These are phyloP conservation scores for Gossypium australe DNA, from an alignment of 345 rosid species.

Conservation along the genomic window DNA sequence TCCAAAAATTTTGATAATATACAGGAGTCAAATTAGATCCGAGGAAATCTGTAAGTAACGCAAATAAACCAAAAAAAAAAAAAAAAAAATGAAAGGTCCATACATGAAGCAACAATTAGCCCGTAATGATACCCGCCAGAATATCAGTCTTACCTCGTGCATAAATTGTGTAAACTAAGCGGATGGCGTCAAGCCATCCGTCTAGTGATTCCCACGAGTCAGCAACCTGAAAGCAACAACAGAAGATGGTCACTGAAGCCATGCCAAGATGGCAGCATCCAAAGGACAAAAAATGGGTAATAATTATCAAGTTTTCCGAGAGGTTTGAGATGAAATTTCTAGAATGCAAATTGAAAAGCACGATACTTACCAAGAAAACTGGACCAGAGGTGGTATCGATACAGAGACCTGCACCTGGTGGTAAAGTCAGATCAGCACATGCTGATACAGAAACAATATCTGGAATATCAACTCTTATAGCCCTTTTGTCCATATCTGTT, in stretches of 20 bases:
- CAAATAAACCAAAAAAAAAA: background rate
- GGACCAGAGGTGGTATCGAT: slow-evolving; percentile 72
- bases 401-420: slow-evolving; percentile 96
- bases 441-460: slow-evolving; percentile 82
- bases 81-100: background rate
- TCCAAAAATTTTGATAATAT: slow-evolving; percentile 20
- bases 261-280: background rate
- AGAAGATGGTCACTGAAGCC: background rate
- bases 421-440: slow-evolving; percentile 91
- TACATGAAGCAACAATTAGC: slow-evolving; percentile 26
- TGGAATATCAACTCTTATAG: slow-evolving; percentile 58
- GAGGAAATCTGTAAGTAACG: slow-evolving; percentile 10
- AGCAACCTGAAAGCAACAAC: slow-evolving; percentile 57
- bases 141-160: slow-evolving; percentile 90
- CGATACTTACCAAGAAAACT: slow-evolving; percentile 60
- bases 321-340: background rate
- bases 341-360: background rate
- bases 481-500: slow-evolving; percentile 41
- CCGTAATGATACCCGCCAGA: slow-evolving; percentile 82
- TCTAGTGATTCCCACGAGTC: slow-evolving; percentile 85
- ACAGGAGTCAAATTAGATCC: slow-evolving; percentile 17
- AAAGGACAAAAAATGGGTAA: background rate
- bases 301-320: background rate
- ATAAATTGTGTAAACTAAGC: slow-evolving; percentile 81
- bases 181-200: slow-evolving; percentile 86